Percentiles rank a stretch among this genome's conserved stretches.
Evolutionary conservation across 805 yeast species (phyloP).

Genomic region (Lipomyces kockii): DNA sequence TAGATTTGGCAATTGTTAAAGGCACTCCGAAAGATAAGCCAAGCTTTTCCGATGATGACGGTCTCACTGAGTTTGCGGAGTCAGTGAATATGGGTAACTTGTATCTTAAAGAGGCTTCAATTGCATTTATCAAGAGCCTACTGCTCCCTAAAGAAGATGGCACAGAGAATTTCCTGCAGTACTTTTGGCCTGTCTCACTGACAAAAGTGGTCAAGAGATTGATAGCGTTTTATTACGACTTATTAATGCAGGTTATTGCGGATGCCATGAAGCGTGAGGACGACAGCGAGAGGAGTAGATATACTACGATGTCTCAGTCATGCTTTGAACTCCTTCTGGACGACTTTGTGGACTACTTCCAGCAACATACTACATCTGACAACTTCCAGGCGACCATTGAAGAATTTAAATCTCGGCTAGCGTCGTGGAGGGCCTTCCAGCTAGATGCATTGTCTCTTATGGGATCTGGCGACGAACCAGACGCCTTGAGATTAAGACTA

Average conservation of each 20-base stretch:
- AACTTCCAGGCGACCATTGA: background rate
- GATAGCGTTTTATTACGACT: conserved; percentile 17
- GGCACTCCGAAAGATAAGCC: background rate
- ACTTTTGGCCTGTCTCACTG: conserved; percentile 30
- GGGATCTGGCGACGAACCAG: background rate
- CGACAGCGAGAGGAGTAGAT: background rate
- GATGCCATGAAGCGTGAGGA: conserved; percentile 9
- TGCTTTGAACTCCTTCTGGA: conserved; percentile 36
- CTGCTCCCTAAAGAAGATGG: conserved; percentile 25
- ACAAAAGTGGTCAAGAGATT: conserved; percentile 7
- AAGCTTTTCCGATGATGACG: conserved; percentile 11
- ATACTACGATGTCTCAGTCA: conserved; percentile 27
- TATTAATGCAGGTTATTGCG: conserved; percentile 7
- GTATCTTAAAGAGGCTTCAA: conserved; percentile 12
- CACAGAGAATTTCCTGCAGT: conserved; percentile 16
- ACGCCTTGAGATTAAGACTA: background rate
- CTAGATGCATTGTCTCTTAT: conserved; percentile 11
- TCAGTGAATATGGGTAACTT: conserved; percentile 2
- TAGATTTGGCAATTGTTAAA: conserved; percentile 28
- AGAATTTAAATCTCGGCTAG: conserved; percentile 14
- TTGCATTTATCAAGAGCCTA: conserved; percentile 13
- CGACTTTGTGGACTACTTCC: conserved; percentile 28
- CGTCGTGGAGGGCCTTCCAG: conserved; percentile 13
- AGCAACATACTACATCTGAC: conserved; percentile 14
- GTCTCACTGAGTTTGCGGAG: conserved; percentile 14